Base-by-base conservation (phyloP, 2,329 filamentous ascomycete genomes). In the Colletotrichum ledebouriae region DNA sequence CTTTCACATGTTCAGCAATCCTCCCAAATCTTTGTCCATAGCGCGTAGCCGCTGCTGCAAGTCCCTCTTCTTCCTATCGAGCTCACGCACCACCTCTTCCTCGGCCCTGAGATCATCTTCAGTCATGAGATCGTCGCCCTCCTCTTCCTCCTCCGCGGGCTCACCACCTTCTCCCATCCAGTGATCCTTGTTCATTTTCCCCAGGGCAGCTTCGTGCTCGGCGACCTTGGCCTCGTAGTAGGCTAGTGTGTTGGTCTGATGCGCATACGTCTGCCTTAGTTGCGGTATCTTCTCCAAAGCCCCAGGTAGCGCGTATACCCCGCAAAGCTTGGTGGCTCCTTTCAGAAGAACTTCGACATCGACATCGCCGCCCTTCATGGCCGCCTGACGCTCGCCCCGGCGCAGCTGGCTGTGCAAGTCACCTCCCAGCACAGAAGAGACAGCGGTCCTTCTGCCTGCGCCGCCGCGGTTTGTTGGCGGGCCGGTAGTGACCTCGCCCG, bases 251-350 rank as follows among this genome's bases (percentile, higher is more conserved):
- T 89, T 89, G 37, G 85, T 85, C 67, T 96, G 86, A 73, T 93
- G 86, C 44, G 87, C 85, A 78, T 95, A 88, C 74, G 93, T 90
- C 61, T 87, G 86, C 69, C 94, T 86, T 75, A 97, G 84, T 46
- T 85, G 84, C 0, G 89, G 83, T 72, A 98, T 97, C 70, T 90
- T 87, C 75, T 97, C 93, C 15, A 86, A 79, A 4, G 93, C 93
- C 4, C 94, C 94, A 0, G 92, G 87, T 33, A 97, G 86, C 39
- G 93, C 91, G 76, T 98, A 98, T 33, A 98, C 94, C 50, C 87
- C 87, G 73, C 94, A 94, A 34, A 98, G 86, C 83, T 94, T 97
- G 83, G 98, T 94, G 0, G 94, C 95, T 1, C 95, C 94, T 60
- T 88, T 86, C 22, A 99, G 85, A 34, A 99, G 81, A 1, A 97